Percentiles rank a stretch among this genome's conserved stretches.
These are phyloP conservation scores for Margaritispora aquatica DNA, from an alignment of 495 filamentous ascomycete species.

Conservation along the genomic window DNA sequence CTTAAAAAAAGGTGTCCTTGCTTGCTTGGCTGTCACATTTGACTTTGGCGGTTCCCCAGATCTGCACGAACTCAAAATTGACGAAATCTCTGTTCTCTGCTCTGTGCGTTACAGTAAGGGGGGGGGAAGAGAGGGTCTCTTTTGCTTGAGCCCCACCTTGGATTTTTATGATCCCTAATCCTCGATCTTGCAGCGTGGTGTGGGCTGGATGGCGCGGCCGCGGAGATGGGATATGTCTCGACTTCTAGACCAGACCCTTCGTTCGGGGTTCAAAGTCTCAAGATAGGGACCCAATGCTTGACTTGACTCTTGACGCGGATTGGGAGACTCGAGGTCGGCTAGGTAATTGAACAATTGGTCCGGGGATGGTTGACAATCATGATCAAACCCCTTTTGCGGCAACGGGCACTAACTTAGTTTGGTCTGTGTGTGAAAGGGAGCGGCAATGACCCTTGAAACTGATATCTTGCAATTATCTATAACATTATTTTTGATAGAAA, in stretches of 20 bases:
- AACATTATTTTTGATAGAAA: too few species aligned
- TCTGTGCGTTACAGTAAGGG: too few species aligned
- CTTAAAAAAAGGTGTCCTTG: too few species aligned
- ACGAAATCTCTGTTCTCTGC: neutral
- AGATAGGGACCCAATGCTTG: too few species aligned
- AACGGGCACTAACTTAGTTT: neutral
- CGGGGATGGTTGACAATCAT: neutral
- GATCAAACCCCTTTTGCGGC: neutral
- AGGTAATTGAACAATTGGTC: neutral
- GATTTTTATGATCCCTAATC: neutral
- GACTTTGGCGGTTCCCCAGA: neutral
- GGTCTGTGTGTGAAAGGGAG: too few species aligned
- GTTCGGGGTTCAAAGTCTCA: too few species aligned
- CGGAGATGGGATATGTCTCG: too few species aligned
- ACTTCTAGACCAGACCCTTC: too few species aligned
- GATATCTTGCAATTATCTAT: too few species aligned
- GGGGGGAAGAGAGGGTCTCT: neutral
- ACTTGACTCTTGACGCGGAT: neutral
- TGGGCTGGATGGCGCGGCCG: too few species aligned
- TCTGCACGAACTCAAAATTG: neutral
- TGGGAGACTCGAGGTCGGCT: neutral
- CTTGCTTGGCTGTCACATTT: neutral
- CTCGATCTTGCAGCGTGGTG: too few species aligned
- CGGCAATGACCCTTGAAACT: neutral
- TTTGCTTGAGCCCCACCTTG: neutral